phyloP scores from a whole-genome alignment of 2,329 filamentous ascomycete genomes.

The Setomelanomma holmii region DNA sequence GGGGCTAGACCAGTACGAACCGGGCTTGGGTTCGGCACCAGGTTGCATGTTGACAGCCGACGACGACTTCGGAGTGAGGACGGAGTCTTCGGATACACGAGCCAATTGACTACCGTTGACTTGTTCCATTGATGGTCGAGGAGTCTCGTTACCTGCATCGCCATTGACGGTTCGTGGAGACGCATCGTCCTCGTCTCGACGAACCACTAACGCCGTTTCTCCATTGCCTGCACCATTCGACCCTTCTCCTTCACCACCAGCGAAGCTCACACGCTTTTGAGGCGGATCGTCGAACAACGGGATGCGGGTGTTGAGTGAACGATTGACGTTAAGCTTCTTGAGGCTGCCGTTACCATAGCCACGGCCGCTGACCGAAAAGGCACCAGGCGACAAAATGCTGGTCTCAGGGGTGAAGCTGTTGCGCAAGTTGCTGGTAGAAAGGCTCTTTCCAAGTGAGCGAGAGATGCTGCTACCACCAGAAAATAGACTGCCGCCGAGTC shows the following conservation, averaged over 20 bases:
- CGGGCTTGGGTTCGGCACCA: conserved; percentile 63
- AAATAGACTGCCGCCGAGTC: conserved; percentile 52
- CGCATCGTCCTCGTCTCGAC: conserved; percentile 57
- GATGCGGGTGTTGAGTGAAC: conserved; percentile 73
- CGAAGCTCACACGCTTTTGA: conserved; percentile 87
- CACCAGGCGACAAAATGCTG: conserved; percentile 84
- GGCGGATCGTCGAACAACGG: conserved; percentile 64
- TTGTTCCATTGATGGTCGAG: conserved; percentile 72
- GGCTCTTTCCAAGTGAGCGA: conserved; percentile 81
- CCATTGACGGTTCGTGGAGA: conserved; percentile 62
- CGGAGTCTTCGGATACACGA: conserved; percentile 76
- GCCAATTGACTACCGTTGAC: conserved; percentile 77
- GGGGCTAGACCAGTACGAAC: conserved; percentile 88
- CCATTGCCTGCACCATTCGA: conserved; percentile 52
- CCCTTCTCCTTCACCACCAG: conserved; percentile 55
- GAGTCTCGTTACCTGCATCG: conserved; percentile 39
- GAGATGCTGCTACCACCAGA: conserved; percentile 69
- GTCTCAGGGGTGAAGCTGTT: conserved; percentile 82
- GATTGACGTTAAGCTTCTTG: conserved; percentile 93
- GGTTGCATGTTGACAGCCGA: conserved; percentile 39
- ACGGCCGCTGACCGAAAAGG: conserved; percentile 72
- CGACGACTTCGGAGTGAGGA: conserved; percentile 46
- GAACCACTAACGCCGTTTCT: conserved; percentile 58
- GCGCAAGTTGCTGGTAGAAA: conserved; percentile 85
- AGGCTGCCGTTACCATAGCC: conserved; percentile 61